A percentile compares a stretch with the other conserved stretches of the same genome.
These are phyloP conservation scores for Clarireedia sp. DNA, from an alignment of 2,329 filamentous ascomycete species.

Conservation along the genomic window DNA sequence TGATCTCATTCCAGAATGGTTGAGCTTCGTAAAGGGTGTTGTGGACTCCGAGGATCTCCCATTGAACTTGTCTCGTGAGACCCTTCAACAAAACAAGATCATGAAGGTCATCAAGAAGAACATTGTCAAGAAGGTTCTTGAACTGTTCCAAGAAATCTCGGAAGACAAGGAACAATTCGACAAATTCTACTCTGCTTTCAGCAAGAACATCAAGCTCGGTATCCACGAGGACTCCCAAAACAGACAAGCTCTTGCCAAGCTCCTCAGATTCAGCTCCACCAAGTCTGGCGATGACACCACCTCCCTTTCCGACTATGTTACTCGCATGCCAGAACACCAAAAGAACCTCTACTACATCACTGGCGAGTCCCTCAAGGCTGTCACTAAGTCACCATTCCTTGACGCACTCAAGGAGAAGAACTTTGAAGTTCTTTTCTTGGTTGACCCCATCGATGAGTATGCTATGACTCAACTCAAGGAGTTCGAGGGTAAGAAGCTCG, in stretches of 20 bases:
- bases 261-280: slow-evolving; percentile 97
- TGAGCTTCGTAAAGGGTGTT: slow-evolving; percentile 99
- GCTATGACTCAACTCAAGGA: slow-evolving; percentile 60
- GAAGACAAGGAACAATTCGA: slow-evolving; percentile 99
- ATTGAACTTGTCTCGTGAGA: slow-evolving; percentile 99
- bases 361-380: slow-evolving; percentile 97
- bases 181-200: slow-evolving; percentile 99
- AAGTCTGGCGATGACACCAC: slow-evolving; percentile 96
- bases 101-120: slow-evolving; percentile 99
- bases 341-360: slow-evolving; percentile 99
- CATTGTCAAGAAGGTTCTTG: slow-evolving; percentile 99
- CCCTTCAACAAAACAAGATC: slow-evolving; percentile 99
- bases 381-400: slow-evolving; percentile 96
- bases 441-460: slow-evolving; percentile 72
- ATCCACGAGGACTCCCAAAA: slow-evolving; percentile 99
- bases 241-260: slow-evolving; percentile 86
- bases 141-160: slow-evolving; percentile 98
- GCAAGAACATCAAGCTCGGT: slow-evolving; percentile 99
- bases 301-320: slow-evolving; percentile 94
- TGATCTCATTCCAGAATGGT: slow-evolving; percentile 98
- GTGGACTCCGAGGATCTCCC: slow-evolving; percentile 99
- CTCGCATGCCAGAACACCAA: slow-evolving; percentile 99
- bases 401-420: slow-evolving; percentile 98
- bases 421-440: slow-evolving; percentile 98
- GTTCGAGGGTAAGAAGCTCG: slow-evolving; percentile 99